These are phyloP conservation scores for Termitomyces titanicus DNA, from an alignment of 768 basidiomycete species.

Conservation along the genomic window DNA sequence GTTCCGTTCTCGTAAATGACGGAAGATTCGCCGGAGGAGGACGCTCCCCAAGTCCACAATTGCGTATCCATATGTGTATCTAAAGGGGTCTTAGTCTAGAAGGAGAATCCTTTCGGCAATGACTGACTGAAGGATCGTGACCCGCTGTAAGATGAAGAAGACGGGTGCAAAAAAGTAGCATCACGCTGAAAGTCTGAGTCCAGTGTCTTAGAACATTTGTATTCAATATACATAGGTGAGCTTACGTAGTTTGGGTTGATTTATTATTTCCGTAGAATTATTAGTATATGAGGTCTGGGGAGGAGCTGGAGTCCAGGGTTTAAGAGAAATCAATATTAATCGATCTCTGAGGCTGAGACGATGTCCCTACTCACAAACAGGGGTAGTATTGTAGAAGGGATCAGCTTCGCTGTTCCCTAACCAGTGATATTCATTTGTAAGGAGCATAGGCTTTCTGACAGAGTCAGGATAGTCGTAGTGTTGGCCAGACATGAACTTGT, in stretches of 20 bases:
- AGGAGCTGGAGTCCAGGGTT: neutral
- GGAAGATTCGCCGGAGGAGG: neutral
- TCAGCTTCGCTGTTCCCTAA: neutral
- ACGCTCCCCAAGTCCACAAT: conserved; percentile 6
- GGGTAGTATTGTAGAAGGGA: neutral
- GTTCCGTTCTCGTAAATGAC: neutral
- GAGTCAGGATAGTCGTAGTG: neutral
- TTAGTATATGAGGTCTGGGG: neutral
- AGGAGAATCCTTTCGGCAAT: neutral
- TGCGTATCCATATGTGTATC: neutral
- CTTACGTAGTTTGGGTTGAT: conserved; percentile 8
- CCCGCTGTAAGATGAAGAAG: neutral
- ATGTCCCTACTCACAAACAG: neutral
- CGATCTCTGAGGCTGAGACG: neutral
- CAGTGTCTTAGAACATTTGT: neutral
- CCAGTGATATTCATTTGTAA: conserved; percentile 4
- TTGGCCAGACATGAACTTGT: conserved; percentile 9
- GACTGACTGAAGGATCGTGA: conserved; percentile 6
- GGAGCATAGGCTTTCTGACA: conserved; percentile 3
- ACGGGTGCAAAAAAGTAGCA: neutral
- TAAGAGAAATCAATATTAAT: neutral
- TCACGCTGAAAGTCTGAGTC: conserved; percentile 1
- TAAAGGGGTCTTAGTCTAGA: neutral
- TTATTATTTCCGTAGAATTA: neutral
- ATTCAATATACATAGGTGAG: neutral